Evolutionary conservation across 1,139 yeast genomes (phyloP).

Genomic region (Lodderomyces theae): DNA sequence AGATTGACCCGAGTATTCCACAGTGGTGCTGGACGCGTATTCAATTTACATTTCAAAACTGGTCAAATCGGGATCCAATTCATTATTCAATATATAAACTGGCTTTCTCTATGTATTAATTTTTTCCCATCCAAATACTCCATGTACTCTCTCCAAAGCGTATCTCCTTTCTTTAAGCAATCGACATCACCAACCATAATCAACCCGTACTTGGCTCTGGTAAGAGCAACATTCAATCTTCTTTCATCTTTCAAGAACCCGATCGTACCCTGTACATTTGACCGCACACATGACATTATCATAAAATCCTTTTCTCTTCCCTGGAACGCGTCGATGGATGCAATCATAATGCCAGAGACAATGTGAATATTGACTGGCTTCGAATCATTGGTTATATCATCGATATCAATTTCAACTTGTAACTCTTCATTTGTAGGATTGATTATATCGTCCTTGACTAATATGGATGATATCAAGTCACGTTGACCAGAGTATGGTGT

Average conservation of each 20-base stretch:
- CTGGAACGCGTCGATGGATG: slow-evolving; percentile 67
- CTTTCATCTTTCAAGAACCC: slow-evolving; percentile 60
- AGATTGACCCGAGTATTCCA: too few species aligned
- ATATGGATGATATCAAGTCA: slow-evolving; percentile 51
- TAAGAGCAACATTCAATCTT: slow-evolving; percentile 60
- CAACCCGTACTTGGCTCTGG: slow-evolving; percentile 60
- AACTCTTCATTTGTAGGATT: slow-evolving; percentile 54
- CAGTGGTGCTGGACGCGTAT: too few species aligned
- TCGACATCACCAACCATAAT: slow-evolving; percentile 55
- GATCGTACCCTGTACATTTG: slow-evolving; percentile 47
- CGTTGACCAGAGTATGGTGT: slow-evolving; percentile 76
- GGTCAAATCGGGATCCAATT: too few species aligned
- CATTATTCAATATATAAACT: slow-evolving; percentile 13
- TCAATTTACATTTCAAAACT: too few species aligned
- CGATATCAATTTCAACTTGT: slow-evolving; percentile 53
- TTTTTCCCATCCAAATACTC: slow-evolving; percentile 26
- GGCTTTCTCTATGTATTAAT: slow-evolving; percentile 12
- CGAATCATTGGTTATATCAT: slow-evolving; percentile 48
- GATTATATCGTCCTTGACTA: slow-evolving; percentile 50
- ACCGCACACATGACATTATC: slow-evolving; percentile 60
- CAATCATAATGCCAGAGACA: slow-evolving; percentile 65
- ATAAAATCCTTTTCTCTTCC: slow-evolving; percentile 63
- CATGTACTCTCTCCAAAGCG: slow-evolving; percentile 55
- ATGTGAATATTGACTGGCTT: slow-evolving; percentile 55
- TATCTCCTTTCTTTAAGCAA: slow-evolving; percentile 47